Base-by-base conservation (phyloP, 2,329 filamentous ascomycete species). In the Pseudovirgaria hyperparasitica region DNA sequence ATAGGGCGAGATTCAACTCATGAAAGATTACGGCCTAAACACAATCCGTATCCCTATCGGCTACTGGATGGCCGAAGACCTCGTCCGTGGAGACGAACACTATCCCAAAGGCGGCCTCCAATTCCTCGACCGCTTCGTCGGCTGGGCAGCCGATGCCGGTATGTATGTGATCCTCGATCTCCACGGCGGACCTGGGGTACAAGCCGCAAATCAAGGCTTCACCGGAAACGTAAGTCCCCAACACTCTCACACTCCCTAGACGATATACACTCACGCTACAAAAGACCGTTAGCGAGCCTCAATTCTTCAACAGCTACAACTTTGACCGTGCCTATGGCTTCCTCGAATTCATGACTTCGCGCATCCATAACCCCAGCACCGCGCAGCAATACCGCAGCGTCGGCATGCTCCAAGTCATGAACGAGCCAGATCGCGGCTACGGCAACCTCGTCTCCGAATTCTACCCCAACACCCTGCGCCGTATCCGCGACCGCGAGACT, bases 361-460 rank as follows among this genome's bases (percentile, higher is more conserved):
- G 58, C 20, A 61, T 71, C 31, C 67, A 72, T 42, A n/a, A n/a
- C n/a, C n/a, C n/a, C n/a, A n/a, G n/a, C n/a, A 49, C 37, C 4
- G 61, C 57, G 31, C 26, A 47, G 19, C 56, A 56, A 16, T 69
- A 65, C 42, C 49, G 59, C 28, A 70, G 65, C 23, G 69, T 73
- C 15, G 69, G 69, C 30, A 72, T 70, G 62, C 44, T 75, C 19
- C 60, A 68, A 41, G 46, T 74, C 9, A 52, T 73, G 28, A 75
- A 74, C 39, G 70, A 75, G 42, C 70, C 70, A 3, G 43, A 63
- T 9, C 57, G 58, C 26, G 45, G 57, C 19, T 36, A 41, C 21
- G n/a, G 29, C n/a, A 20, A 30, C 25, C 35, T 42, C 16, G 19
- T 45, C 25, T 31, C 31, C 12, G 27, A 35, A 7, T 72, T 56